Percentiles rank a stretch among this genome's conserved stretches.
Conservation (phyloP, 1,284 basidiomycete genomes). For the Sanghuangporus baumii region DNA sequence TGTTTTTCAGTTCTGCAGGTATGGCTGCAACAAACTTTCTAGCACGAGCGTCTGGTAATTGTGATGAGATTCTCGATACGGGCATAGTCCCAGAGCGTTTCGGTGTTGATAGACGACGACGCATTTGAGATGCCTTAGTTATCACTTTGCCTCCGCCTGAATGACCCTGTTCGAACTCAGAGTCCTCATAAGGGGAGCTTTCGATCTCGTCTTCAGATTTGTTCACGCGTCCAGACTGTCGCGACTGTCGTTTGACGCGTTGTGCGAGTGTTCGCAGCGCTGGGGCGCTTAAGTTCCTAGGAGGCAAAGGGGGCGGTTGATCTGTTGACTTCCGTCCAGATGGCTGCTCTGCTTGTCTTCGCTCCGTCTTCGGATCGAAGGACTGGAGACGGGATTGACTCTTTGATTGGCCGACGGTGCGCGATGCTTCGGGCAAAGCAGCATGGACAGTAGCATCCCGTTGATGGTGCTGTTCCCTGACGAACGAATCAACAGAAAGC, state of each 20-base stretch:
- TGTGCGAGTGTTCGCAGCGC: conserved; percentile 7
- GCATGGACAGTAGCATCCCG: not conserved
- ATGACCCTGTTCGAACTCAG: conserved; percentile 14
- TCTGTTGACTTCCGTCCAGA: not conserved
- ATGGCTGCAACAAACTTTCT: not conserved
- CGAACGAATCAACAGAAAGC: conserved; percentile 16
- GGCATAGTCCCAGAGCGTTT: conserved; percentile 17
- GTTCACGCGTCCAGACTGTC: not conserved
- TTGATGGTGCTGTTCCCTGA: conserved; percentile 12
- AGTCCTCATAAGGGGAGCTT: conserved; percentile 16
- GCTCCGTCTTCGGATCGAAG: conserved; percentile 10
- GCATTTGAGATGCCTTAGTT: not conserved
- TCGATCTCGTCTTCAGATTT: conserved; percentile 13
- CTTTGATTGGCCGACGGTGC: conserved; percentile 1
- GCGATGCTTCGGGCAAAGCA: conserved; percentile 8
- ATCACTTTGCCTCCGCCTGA: conserved; percentile 1
- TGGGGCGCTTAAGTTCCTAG: not conserved
- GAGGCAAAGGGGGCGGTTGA: not conserved
- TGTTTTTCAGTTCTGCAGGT: not conserved
- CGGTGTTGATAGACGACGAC: conserved; percentile 7
- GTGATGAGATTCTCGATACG: not conserved
- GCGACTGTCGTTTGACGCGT: conserved; percentile 11
- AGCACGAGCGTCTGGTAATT: not conserved
- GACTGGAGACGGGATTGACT: conserved; percentile 9
- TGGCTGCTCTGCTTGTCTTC: not conserved